Percentiles rank a stretch among this genome's conserved stretches.
phyloP scores from a whole-genome alignment of 139 green algal species.

The Yamagishiella unicocca region DNA sequence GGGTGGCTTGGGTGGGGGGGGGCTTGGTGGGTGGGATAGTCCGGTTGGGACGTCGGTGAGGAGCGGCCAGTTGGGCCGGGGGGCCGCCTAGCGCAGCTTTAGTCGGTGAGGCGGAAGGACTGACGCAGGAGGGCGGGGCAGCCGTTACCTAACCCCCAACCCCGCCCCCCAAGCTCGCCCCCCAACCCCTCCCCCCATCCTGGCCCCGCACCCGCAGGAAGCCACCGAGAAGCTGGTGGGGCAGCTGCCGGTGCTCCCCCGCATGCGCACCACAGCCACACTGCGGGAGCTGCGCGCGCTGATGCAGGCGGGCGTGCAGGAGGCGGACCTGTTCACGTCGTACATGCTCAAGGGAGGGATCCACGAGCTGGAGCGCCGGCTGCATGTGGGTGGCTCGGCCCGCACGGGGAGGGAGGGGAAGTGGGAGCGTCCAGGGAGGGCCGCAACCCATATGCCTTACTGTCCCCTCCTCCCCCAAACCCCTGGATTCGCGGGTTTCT shows the following conservation, averaged over 20 bases:
- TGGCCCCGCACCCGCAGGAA: not conserved
- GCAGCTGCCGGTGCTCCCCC: constrained; percentile 3
- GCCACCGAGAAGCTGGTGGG: constrained; percentile 1
- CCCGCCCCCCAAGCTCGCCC: not conserved
- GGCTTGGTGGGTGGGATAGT: not conserved
- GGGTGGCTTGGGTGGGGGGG: not conserved
- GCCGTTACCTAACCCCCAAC: too few species aligned
- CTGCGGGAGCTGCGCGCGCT: constrained; percentile 17
- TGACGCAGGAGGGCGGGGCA: too few species aligned
- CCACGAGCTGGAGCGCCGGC: constrained; percentile 23
- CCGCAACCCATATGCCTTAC: too few species aligned
- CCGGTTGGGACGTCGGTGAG: too few species aligned
- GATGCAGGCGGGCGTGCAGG: constrained; percentile 48
- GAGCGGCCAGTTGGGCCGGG: too few species aligned
- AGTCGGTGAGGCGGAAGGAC: too few species aligned
- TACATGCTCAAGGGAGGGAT: constrained; percentile 42
- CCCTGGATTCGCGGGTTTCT: too few species aligned
- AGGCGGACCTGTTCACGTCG: constrained; percentile 40
- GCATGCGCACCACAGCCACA: constrained; percentile 15
- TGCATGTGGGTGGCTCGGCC: constrained; percentile 23
- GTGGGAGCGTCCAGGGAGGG: too few species aligned
- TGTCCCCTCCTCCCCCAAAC: too few species aligned
- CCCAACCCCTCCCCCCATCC: not conserved
- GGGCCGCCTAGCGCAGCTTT: too few species aligned
- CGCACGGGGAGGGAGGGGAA: too few species aligned